Base-by-base conservation (phyloP, 2,329 filamentous ascomycete genomes). In the Cladorrhinum sp. region DNA sequence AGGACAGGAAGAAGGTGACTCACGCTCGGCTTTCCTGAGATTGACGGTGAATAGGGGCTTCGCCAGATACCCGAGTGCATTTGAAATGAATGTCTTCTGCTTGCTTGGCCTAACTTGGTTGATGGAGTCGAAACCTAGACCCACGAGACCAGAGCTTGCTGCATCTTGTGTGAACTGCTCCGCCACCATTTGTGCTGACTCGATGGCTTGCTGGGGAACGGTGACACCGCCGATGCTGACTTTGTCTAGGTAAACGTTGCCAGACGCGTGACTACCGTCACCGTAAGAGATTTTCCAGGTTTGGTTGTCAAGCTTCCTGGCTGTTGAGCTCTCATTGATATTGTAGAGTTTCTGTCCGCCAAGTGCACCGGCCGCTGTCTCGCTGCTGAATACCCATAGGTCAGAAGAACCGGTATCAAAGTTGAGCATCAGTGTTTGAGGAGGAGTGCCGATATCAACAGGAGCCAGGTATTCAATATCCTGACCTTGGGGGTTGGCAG, bases 351-450 rank as follows among this genome's bases (percentile, higher is more conserved):
- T 72, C 71, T 88, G 85, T 23, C 83, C 83, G 8, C 66, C 67
- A 55, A 78, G 75, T 63, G 83, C 73, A 6, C 73, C 70, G 13
- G 72, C 64, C 5, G 82, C 72, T 45, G 85, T 79, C 56, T 84
- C 75, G 50, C 74, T 78, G 16, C 84, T 87, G 75, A 86, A 89
- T 32, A 87, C 85, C 86, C 87, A 90, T 79, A 90, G 77, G 74
- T 89, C 87, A 48, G 85, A 79, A 55, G 84, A 87, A 23, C 86
- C 87, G 38, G 87, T 90, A 68, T 90, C 87, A 65, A 89, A 85
- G 71, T 89, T 83, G 65, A 90, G 76, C 65, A 83, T 81, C 67
- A 90, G 67, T 7, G 78, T 84, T 65, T 83, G 81, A 9, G 73
- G 69, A 32, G 73, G 74, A 1, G 66, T 78, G 59, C 86, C 87